Percentiles rank a stretch among this genome's conserved stretches.
These are phyloP conservation scores for Tuber indicum DNA, from an alignment of 495 filamentous ascomycete genomes.

Conservation along the genomic window DNA sequence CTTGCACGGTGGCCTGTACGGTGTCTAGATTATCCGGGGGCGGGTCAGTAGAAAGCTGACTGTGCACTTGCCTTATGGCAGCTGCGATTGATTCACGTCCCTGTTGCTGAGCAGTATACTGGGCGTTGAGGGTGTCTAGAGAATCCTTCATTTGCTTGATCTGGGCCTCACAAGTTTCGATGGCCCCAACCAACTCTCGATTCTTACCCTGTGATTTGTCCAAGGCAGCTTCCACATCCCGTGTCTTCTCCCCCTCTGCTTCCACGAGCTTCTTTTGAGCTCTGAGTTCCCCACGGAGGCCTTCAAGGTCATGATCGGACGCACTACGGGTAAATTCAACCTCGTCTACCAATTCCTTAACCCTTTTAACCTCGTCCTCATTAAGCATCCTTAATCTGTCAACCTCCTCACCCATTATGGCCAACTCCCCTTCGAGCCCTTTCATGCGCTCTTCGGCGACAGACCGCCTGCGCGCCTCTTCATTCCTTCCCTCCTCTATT, in stretches of 20 bases:
- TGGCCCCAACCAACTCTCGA: slow-evolving; percentile 20
- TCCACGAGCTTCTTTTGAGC: slow-evolving; percentile 50
- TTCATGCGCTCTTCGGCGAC: slow-evolving; percentile 61
- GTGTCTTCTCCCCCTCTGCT: slow-evolving; percentile 44
- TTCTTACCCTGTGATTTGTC: slow-evolving; percentile 19
- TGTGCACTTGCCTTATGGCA: slow-evolving; percentile 40
- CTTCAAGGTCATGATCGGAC: slow-evolving; percentile 51
- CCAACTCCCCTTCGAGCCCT: slow-evolving; percentile 64
- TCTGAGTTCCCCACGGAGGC: slow-evolving; percentile 51
- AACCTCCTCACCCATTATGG: slow-evolving; percentile 44
- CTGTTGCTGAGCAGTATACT: slow-evolving; percentile 41
- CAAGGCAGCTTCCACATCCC: slow-evolving; percentile 35
- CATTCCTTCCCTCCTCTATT: slow-evolving; percentile 70
- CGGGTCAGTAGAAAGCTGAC: slow-evolving; percentile 17
- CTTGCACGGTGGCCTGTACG: slow-evolving; percentile 29
- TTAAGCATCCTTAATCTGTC: slow-evolving; percentile 44
- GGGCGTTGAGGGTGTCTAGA: slow-evolving; percentile 49
- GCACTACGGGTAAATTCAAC: slow-evolving; percentile 54
- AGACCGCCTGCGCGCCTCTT: slow-evolving; percentile 53
- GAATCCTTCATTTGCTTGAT: slow-evolving; percentile 56
- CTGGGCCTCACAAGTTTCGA: slow-evolving; percentile 26
- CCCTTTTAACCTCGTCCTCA: slow-evolving; percentile 53
- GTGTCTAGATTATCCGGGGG: slow-evolving; percentile 21
- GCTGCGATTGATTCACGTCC: slow-evolving; percentile 40
- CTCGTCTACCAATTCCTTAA: slow-evolving; percentile 53